Conservation (phyloP, 352 stramenopile species). For the Pythium rhizo-oryzae region DNA sequence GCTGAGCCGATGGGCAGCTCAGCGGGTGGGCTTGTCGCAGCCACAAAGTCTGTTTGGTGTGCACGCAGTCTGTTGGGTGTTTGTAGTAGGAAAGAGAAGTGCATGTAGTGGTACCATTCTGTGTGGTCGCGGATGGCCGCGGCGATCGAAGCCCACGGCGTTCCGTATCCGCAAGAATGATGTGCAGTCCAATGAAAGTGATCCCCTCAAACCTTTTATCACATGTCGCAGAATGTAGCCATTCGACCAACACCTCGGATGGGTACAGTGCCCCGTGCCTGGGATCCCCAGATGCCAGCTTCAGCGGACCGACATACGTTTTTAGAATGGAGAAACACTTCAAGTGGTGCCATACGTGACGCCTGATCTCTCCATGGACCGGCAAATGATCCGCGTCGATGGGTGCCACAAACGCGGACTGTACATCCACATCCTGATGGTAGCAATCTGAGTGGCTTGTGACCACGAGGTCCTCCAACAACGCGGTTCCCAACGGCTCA, state of each 20-base stretch:
- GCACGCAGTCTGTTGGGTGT: not conserved
- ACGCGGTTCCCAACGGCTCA: not conserved
- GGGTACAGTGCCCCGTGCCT: not conserved
- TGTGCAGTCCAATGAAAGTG: too few species aligned
- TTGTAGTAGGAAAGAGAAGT: not conserved
- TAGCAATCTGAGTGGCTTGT: not conserved
- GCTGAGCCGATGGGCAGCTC: not conserved
- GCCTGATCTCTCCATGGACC: too few species aligned
- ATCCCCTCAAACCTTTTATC: not conserved
- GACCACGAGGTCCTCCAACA: not conserved
- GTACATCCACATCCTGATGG: constrained; percentile 1
- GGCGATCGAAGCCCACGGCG: too few species aligned
- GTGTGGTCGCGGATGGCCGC: not conserved
- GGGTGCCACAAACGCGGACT: not conserved
- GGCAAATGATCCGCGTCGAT: too few species aligned
- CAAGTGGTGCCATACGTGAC: too few species aligned
- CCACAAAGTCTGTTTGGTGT: not conserved
- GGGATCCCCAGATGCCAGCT: not conserved
- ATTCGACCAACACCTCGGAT: not conserved
- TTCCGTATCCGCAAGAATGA: too few species aligned
- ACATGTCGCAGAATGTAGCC: not conserved
- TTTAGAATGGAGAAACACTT: too few species aligned
- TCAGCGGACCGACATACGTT: not conserved
- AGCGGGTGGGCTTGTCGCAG: too few species aligned
- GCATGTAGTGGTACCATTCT: not conserved